phyloP scores from a whole-genome alignment of 1,139 yeast species.

The Scheffersomyces lignicola region DNA sequence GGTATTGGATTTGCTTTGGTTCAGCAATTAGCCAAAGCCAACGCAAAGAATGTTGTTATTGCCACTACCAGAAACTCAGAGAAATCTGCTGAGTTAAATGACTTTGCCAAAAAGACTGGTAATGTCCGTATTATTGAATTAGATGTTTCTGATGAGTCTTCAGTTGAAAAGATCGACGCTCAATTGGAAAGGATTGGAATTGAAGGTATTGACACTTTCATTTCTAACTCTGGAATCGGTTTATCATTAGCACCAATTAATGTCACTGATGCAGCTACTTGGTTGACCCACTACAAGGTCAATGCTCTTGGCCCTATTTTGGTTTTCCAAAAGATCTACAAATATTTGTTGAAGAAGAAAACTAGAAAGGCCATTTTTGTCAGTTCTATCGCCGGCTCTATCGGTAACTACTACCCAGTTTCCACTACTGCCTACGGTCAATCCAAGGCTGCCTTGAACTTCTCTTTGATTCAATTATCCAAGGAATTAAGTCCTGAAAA shows the following conservation, averaged over 20 bases:
- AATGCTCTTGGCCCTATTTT: conserved; percentile 34
- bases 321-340: conserved; percentile 24
- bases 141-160: conserved; percentile 6
- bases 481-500: conserved; percentile 20
- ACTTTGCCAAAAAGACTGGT: conserved; percentile 10
- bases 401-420: conserved; percentile 8
- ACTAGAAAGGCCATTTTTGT: conserved; percentile 24
- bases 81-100: conserved; percentile 13
- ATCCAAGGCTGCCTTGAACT: conserved; percentile 33
- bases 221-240: conserved; percentile 19
- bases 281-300: conserved; percentile 19
- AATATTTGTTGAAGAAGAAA: conserved; percentile 19
- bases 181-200: conserved; percentile 12
- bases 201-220: conserved; percentile 16
- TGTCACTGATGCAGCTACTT: conserved; percentile 14
- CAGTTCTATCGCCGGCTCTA: conserved; percentile 25
- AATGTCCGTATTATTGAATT: conserved; percentile 16
- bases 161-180: conserved; percentile 5
- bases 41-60: conserved; percentile 13
- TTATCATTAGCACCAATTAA: conserved; percentile 4
- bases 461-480: conserved; percentile 18
- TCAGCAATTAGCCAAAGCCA: conserved; percentile 10
- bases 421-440: conserved; percentile 22
- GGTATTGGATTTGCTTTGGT: conserved; percentile 20
- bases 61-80: conserved; percentile 19